A percentile compares a stretch with the other conserved stretches of the same genome.
Evolutionary conservation across 2,329 filamentous ascomycete species (phyloP).

Genomic region (Elsinoe australis): DNA sequence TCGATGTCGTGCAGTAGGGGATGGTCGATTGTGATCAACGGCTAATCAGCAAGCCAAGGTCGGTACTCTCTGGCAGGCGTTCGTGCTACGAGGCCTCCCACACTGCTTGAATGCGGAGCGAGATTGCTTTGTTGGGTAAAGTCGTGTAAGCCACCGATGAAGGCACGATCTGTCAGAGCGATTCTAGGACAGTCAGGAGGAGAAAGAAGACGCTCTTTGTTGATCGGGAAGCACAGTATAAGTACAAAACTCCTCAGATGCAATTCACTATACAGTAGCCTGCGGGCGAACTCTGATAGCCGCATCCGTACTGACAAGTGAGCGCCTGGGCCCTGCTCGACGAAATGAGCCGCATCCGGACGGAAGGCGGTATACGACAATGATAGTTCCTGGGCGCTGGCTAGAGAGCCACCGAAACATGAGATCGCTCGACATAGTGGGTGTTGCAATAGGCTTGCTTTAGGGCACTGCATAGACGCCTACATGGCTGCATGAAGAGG

Average conservation of each 20-base stretch:
- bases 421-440: neutral
- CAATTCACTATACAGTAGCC: neutral
- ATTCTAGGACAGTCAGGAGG: neutral
- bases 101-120: slow-evolving; percentile 1
- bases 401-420: slow-evolving; percentile 13
- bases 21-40: neutral
- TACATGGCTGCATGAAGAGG: slow-evolving; percentile 5
- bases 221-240: slow-evolving; percentile 7
- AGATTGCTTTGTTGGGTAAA: slow-evolving; percentile 7
- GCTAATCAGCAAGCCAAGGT: neutral
- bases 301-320: slow-evolving; percentile 9
- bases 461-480: slow-evolving; percentile 1
- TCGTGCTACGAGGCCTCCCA: neutral
- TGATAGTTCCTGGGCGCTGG: slow-evolving; percentile 11
- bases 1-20: slow-evolving; percentile 9
- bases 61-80: slow-evolving; percentile 3
- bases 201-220: slow-evolving; percentile 6
- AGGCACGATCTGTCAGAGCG: slow-evolving; percentile 1
- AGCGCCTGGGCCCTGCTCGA: slow-evolving; percentile 11
- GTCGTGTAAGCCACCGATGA: slow-evolving; percentile 2
- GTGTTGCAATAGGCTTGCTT: slow-evolving; percentile 4
- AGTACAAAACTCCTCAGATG: slow-evolving; percentile 1
- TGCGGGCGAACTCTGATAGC: slow-evolving; percentile 3
- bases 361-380: slow-evolving; percentile 15
- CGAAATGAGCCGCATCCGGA: slow-evolving; percentile 12